Evolutionary conservation across 148 eudicot genomes (phyloP), one percentile per base, ranked within the genome.

Genomic region (Dianthus caryophyllus): DNA sequence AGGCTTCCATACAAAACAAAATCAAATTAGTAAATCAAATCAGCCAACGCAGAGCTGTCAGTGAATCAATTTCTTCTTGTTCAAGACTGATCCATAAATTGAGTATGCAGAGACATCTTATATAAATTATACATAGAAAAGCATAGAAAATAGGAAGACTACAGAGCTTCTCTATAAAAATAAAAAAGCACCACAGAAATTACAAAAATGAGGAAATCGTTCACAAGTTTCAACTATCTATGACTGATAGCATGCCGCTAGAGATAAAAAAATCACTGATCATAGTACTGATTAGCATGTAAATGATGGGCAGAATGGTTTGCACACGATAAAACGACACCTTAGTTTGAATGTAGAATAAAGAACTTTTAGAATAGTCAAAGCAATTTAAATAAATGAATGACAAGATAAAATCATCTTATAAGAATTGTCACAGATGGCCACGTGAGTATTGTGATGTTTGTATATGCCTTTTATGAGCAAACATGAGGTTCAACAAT

Each of bases 1-100:
- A 80, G 93, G 97, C 99, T 95, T 67, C 76, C 79, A 72, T 51
- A 81, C 71, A 44, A 69, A 64, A 49, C 58, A 65, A 33, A 46
- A 81, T 73, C 39, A 67, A 66, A 48, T 54, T 46, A 41, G 58
- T 33, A 44, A 24, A 73, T 21, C 69, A 67, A 20, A 64, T 65
- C 22, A 65, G 64, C 38, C 57, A 66, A 18, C 46, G 14, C 36
- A 33, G 31, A 54, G 44, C 47, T 10, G 39, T 11, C 25, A 43
- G 68, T 50, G 12, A 6, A 52, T 14, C 11, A 18, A 17, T 60
- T 29, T 49, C 41, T 61, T 46, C 33, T 68, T 22, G 49, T 44
- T 47, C 43, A 26, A 70, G 14, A 49, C 59, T 43, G n/a, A 36
- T 5, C 6, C 22, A 57, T 41, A 12, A 70, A 17, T 49, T 22